Evolutionary conservation across 176 grass and related monocot species (phyloP), one percentile per base, ranked within the genome.

Genomic region (Tuctoria greenei): DNA sequence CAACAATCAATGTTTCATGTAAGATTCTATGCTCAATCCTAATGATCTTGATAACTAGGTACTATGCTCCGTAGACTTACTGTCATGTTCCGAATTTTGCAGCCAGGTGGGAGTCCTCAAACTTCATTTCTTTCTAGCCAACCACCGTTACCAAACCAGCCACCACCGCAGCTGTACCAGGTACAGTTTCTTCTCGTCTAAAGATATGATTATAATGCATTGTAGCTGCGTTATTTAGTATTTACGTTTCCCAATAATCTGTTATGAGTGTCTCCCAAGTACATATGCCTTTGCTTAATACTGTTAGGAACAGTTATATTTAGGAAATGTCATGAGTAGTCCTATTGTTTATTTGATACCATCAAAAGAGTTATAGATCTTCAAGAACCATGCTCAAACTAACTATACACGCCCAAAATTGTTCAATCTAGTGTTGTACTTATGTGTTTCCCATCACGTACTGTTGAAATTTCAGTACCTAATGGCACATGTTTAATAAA

Each of bases 91-190:
- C 47, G 56, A 86, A 83, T 90, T 81, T 79, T 7, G 24, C 74
- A 99, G 96, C 76, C 77, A 11, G 86, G 77, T 26, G 87, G 73
- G 17, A 90, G 84, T 62, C 80, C 96, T 82, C 82, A 86, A 74
- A 77, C 87, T 78, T 90, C 89, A 39, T 99, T 88, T 73, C 80
- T 79, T 68, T 75, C 86, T 79, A 89, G 82, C 65, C 92, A 88
- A 66, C 89, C 85, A 34, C 92, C 81, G 67, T 46, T 92, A 44
- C 85, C 88, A 69, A 89, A 37, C 67, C 94, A 94, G 64, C 95
- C 84, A 50, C 89, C 87, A 58, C 89, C 84, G 43, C 96, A 92
- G 66, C 85, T 99, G 42, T 99, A 90, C 38, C 89, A 90, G 92
- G 96, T 99, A 50, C 31, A 31, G 31, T 31, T 31, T 31, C 31